Evolutionary conservation across 2,329 filamentous ascomycete genomes (phyloP).

Genomic region (Apiospora phragmitis): DNA sequence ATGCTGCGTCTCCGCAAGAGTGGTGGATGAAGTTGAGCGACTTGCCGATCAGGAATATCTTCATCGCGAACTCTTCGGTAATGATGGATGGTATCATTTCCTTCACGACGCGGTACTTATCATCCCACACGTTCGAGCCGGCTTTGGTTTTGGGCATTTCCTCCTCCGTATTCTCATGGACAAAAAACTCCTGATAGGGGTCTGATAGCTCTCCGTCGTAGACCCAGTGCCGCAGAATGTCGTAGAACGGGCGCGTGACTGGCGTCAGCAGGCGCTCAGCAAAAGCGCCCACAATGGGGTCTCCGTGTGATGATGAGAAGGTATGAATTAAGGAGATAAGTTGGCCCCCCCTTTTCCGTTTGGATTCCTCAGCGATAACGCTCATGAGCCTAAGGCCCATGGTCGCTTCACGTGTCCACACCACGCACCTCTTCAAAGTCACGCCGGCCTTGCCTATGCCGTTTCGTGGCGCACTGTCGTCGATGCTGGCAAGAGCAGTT

Average conservation of each 20-base stretch:
- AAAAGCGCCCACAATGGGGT: constrained; percentile 91
- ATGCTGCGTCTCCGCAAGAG: constrained; percentile 88
- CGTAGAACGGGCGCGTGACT: constrained; percentile 93
- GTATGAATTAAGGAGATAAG: constrained; percentile 91
- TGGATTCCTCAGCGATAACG: constrained; percentile 88
- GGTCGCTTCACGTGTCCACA: constrained; percentile 96
- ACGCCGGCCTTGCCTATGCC: constrained; percentile 85
- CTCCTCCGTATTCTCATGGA: constrained; percentile 73
- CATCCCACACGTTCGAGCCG: constrained; percentile 91
- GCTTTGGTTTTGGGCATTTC: constrained; percentile 47
- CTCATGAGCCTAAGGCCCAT: constrained; percentile 94
- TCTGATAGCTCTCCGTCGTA: constrained; percentile 98
- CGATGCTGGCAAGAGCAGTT: constrained; percentile 73
- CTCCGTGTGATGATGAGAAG: constrained; percentile 90
- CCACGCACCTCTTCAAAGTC: constrained; percentile 90
- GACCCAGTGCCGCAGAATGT: constrained; percentile 94
- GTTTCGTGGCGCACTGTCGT: constrained; percentile 64
- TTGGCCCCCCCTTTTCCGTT: constrained; percentile 80
- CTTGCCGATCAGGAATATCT: constrained; percentile 96
- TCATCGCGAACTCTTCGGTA: constrained; percentile 89
- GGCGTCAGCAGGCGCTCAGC: constrained; percentile 84
- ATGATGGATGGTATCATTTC: constrained; percentile 92
- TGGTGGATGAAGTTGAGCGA: constrained; percentile 97
- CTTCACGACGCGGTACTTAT: constrained; percentile 87
- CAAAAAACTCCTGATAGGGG: constrained; percentile 93